Base-by-base conservation (phyloP, 2,329 filamentous ascomycete species). In the Fusarium sp. region DNA sequence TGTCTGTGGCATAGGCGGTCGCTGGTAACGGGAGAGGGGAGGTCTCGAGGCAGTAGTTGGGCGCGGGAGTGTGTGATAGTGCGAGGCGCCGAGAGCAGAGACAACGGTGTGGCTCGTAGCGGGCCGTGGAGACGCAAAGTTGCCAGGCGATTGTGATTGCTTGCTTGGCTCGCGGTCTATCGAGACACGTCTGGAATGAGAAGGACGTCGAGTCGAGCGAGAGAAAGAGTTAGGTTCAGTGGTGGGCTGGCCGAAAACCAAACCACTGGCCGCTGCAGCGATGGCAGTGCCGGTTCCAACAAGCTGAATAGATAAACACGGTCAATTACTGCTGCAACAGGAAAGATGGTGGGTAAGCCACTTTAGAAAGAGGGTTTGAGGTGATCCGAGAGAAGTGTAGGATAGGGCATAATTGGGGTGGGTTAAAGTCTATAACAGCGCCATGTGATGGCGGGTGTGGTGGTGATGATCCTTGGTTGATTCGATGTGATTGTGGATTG, bases 211-310 rank as follows among this genome's bases (percentile, higher is more conserved):
- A 70, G 72, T 74, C 62, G 76, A 66, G 62, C 78, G 73, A 56
- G 77, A 58, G 58, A 80, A 78, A 44, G 75, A 77, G 48, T 78
- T 80, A 69, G 82, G 77, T 74, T 88, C 86, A 74, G 81, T 78
- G 48, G 86, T 78, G 48, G 86, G 82, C 79, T 90, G 87, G 74
- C 87, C 88, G 80, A 91, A 90, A 73, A 88, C 87, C 70, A 91
- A 82, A 75, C 89, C 88, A 75, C 84, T 86, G 80, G 88, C 85
- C 75, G 88, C 88, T 78, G 88, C 88, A 82, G 88, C 89, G 79
- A 90, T 86, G 73, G 87, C 88, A 82, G 88, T 88, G 80, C 89
- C 87, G 75, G 88, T 87, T 81, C 88, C 89, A 82, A 90, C 86
- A 77, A 91, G 88, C 89, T 91, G 67, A 59, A 58, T 51, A 71